phyloP scores from a whole-genome alignment of 208 protist species.

The Trypanosoma mega region DNA sequence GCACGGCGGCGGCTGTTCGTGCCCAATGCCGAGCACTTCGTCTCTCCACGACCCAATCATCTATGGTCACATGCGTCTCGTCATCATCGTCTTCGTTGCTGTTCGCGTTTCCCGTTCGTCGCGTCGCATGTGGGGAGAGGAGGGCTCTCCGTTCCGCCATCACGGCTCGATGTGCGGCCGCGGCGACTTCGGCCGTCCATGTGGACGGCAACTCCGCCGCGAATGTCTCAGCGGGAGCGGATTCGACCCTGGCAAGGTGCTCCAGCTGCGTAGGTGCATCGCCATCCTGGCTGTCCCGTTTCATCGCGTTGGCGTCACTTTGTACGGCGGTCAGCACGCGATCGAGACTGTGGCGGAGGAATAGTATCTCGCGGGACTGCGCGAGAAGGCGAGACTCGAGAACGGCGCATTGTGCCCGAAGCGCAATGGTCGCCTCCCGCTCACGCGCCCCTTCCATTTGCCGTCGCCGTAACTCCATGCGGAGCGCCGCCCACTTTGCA shows the following conservation, averaged over 20 bases:
- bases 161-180: not conserved
- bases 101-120: no score
- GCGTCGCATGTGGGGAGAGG: no score
- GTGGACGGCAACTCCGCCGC: not conserved
- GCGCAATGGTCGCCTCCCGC: not conserved
- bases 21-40: no score
- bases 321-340: not conserved
- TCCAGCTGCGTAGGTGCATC: conserved; percentile 7
- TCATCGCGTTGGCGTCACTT: not conserved
- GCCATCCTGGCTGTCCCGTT: no score
- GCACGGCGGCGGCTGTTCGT: no score
- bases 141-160: not conserved
- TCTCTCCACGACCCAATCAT: no score
- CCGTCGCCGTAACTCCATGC: not conserved
- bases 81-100: no score
- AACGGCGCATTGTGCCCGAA: not conserved
- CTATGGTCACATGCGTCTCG: no score
- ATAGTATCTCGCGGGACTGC: conserved; percentile 4
- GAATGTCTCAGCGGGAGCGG: not conserved
- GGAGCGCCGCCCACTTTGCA: not conserved
- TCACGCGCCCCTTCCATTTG: conserved; percentile 1
- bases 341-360: conserved; percentile 4
- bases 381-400: not conserved
- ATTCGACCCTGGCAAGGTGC: not conserved
- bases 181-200: not conserved